Percentiles rank a stretch among this genome's conserved stretches.
Evolutionary conservation across 73 alveolate genomes (phyloP).

Genomic region (Paramecium tetraurelia): DNA sequence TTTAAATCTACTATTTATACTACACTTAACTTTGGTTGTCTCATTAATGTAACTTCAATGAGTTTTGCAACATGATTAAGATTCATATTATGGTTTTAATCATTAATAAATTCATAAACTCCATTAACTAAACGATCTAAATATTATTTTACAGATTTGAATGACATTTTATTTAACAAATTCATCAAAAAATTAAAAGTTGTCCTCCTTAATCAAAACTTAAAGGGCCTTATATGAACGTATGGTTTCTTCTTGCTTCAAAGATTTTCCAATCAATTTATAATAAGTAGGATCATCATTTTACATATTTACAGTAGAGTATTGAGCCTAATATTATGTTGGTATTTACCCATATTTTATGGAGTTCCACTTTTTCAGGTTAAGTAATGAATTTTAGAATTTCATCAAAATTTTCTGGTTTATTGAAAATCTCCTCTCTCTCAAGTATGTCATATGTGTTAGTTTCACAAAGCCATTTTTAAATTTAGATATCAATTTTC

Average conservation of each 20-base stretch:
- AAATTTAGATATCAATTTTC: background rate
- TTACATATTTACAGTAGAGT: background rate
- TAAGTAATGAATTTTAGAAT: background rate
- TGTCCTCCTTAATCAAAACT: background rate
- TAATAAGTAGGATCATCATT: background rate
- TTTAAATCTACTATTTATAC: background rate
- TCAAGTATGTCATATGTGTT: background rate
- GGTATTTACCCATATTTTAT: background rate
- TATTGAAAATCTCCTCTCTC: background rate
- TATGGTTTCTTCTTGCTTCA: background rate
- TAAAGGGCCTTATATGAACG: background rate
- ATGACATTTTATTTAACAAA: background rate
- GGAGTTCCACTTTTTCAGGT: background rate
- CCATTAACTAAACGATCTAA: background rate
- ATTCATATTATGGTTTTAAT: background rate
- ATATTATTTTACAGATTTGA: background rate
- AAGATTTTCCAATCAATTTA: background rate
- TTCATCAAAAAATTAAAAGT: background rate
- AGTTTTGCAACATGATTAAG: background rate
- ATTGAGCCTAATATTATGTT: background rate
- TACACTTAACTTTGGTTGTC: background rate
- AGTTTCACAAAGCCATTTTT: background rate
- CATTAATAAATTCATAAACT: background rate
- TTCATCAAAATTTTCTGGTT: constrained; percentile 1
- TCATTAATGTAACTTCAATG: background rate